Conservation (phyloP, 2,329 filamentous ascomycete genomes). For the Penicillium rolfsii region DNA sequence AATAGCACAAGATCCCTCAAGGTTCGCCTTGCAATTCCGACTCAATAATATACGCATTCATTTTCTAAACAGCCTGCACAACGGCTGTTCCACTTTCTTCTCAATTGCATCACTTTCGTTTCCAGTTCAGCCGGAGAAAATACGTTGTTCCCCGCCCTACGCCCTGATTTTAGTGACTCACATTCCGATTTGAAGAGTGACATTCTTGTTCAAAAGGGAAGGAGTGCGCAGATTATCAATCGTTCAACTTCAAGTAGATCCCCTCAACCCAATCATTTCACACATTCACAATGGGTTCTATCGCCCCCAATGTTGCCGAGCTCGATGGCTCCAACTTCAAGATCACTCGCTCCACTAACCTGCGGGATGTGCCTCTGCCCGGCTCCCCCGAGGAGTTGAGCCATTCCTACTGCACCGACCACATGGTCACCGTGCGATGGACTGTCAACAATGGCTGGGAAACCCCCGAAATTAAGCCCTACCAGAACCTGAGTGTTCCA, state of each 20-base stretch:
- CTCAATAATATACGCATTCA: background rate
- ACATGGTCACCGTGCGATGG: conserved; percentile 82
- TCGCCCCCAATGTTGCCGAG: conserved; percentile 36
- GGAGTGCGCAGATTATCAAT: background rate
- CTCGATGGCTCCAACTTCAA: conserved; percentile 47
- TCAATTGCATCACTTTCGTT: background rate
- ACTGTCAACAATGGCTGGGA: conserved; percentile 68
- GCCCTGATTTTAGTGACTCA: background rate
- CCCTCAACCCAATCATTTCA: background rate
- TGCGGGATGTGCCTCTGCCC: conserved; percentile 42
- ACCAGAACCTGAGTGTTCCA: conserved; percentile 75
- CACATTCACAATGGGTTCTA: conserved; percentile 36
- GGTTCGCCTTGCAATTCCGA: background rate
- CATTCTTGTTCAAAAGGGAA: background rate
- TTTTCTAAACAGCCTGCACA: background rate
- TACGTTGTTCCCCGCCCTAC: background rate
- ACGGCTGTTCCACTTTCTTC: background rate
- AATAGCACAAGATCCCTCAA: conserved; percentile 10
- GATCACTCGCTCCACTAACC: conserved; percentile 42
- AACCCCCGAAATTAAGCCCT: conserved; percentile 73
- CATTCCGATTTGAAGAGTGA: background rate
- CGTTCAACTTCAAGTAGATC: background rate
- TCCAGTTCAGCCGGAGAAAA: background rate
- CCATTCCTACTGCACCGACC: conserved; percentile 68
- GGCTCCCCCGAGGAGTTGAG: conserved; percentile 46